Evolutionary conservation across 2,329 filamentous ascomycete species (phyloP), one percentile per base, ranked within the genome.

Genomic region (Phialophora expanda): DNA sequence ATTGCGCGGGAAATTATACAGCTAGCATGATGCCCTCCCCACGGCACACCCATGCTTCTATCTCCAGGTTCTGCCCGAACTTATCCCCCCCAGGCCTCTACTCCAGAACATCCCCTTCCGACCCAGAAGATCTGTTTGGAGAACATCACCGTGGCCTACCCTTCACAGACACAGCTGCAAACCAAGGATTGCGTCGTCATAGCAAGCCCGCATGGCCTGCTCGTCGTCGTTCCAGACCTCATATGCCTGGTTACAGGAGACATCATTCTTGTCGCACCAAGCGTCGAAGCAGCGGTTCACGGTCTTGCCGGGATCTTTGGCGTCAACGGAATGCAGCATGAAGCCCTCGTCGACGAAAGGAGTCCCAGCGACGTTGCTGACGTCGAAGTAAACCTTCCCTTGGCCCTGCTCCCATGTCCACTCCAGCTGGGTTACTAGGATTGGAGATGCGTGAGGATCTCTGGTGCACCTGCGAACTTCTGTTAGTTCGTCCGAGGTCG

Each of bases 341-440:
- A 66, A 66, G 11, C 70, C 70, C 44, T 66, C 56, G 12, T 61
- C 74, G 1, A 70, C 70, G 67, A 81, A 81, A 5, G 78, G 73
- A 56, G 77, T 75, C 0, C 78, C 79, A 44, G 77, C 79, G 50
- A 81, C 78, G 70, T 78, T 76, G 3, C 75, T 77, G 64, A 81
- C 69, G 61, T 80, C 79, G 62, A 81, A 81, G 72, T 75, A 80
- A 56, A 78, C 71, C 50, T 71, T 66, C 44, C 68, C 71, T 32
- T 73, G 72, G 20, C 59, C 64, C n/a, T 56, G 62, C 57, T 77
- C 74, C 56, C 80, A 72, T 17, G 75, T 77, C 67, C 80, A 80
- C 30, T 79, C 77, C 63, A 76, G 78, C 69, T 68, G 66, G 9
- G 66, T 68, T 17, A 68, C 66, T 12, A 55, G 28, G n/a, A 56